Evolutionary conservation across 1,139 yeast genomes (phyloP), one percentile per base, ranked within the genome.

Genomic region (Chernovozyma sophiae-reginae): DNA sequence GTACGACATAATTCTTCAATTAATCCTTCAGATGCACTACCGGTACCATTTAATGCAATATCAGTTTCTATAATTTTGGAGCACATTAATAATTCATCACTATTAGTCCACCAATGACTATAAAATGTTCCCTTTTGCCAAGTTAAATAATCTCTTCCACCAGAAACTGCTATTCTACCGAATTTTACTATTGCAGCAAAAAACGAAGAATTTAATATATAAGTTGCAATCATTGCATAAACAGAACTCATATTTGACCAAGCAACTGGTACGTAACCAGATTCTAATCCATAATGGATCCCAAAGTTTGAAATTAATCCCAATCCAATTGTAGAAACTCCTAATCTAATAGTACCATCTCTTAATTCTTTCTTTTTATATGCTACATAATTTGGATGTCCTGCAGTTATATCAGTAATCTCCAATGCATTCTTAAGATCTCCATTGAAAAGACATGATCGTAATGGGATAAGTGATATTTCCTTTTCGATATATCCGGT

Each of bases 51-150:
- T 34, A 78, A 53, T 31, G 60, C 62, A 10, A 77, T 64, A 56
- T 85, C 89, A 31, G 85, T 77, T 42, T 81, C 86, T 18, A 85
- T 72, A 29, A 83, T 71, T 48, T 74, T 71, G 1, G 86, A 66
- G 34, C 82, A 72, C 78, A 85, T 78, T 42, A 74, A 61, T 72
- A 84, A 68, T 52, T 83, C 86, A 48, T 81, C 86, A 10, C 83
- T 74, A 55, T 80, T 85, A 38, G 68, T 63, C 54, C 68, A 80
- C 80, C 89, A 79, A 46, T 78, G 75, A 22, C 75, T 66, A 41
- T 81, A 80, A 43, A 81, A 72, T 0, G 86, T 78, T 4, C 87
- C 87, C 46, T 73, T 73, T 39, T 73, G 74, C 85, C 86, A 81
- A 15, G 75, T 69, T 33, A 81, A 63, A 41, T 65, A 62, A 39